These are phyloP conservation scores for Pleurotus cornucopiae DNA, from an alignment of 768 basidiomycete genomes.

Conservation along the genomic window DNA sequence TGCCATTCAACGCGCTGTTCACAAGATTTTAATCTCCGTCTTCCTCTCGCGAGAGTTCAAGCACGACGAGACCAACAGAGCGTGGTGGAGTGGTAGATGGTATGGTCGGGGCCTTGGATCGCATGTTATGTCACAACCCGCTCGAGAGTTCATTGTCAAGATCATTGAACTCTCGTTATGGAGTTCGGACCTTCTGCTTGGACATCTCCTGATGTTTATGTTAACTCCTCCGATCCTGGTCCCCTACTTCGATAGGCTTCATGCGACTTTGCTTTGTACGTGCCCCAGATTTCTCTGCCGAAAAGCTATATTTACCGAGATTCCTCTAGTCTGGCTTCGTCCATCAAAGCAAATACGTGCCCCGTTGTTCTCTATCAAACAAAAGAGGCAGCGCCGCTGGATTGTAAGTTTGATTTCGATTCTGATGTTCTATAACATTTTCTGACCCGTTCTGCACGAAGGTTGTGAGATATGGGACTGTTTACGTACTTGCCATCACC, in stretches of 20 bases:
- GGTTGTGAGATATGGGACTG: constrained; percentile 80
- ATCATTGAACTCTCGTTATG: constrained; percentile 94
- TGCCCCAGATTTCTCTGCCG: constrained; percentile 13
- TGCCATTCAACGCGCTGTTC: constrained; percentile 85
- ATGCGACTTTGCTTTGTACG: constrained; percentile 89
- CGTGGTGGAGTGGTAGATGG: constrained; percentile 99
- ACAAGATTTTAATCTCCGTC: constrained; percentile 91
- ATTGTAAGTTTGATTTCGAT: constrained; percentile 53
- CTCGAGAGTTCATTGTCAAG: constrained; percentile 96
- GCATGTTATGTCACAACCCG: constrained; percentile 95
- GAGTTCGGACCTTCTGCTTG: constrained; percentile 90
- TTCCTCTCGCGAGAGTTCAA: constrained; percentile 98
- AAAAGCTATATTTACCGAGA: constrained; percentile 16
- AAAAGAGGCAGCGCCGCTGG: constrained; percentile 84
- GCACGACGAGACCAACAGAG: constrained; percentile 97
- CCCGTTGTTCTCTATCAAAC: constrained; percentile 85
- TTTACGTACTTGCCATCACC: constrained; percentile 67
- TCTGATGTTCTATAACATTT: not conserved
- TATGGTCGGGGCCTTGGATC: constrained; percentile 90
- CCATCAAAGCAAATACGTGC: constrained; percentile 93
- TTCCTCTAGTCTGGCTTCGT: constrained; percentile 78
- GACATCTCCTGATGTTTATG: constrained; percentile 86
- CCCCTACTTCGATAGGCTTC: constrained; percentile 88
- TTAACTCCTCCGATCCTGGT: constrained; percentile 84
- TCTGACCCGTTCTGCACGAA: constrained; percentile 22